Base-by-base conservation (phyloP, 345 rosid genomes). In the Luvunga scandens region DNA sequence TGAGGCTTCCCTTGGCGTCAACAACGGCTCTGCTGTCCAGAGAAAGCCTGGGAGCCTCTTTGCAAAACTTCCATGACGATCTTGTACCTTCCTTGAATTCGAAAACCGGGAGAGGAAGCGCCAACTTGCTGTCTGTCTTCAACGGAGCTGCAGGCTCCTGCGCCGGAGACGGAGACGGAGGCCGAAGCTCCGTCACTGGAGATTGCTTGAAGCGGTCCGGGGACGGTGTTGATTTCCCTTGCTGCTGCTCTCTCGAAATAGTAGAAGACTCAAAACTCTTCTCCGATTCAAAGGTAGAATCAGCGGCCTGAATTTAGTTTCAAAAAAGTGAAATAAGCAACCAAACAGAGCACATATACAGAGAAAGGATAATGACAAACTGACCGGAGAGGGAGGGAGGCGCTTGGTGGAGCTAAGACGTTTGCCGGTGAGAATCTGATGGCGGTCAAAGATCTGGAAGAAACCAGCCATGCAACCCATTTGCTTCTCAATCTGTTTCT, bases 401-500 rank as follows among this genome's bases (percentile, higher is more conserved):
- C 92, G 93, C 55, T 86, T 91, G 77, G 89, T 69, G 72, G 89
- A 21, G 86, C 78, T 78, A 66, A 87, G 83, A 85, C 95, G 94
- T 78, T 89, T 91, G 28, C 93, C 90, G 38, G 92, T 76, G 80
- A 94, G 84, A 74, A 88, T 67, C 72, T 91, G 91, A 67, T 89
- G 89, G 63, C 97, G 97, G 80, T 96, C 99, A 79, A 96, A 94
- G 83, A 96, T 94, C 84, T 96, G 95, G 80, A 94, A 86, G 89
- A 96, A 92, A 45, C 98, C 99, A 66, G 98, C 85, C 98, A 96
- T 92, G 93, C 99, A 96, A 0, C 99, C 99, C 73, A 91, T 87
- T 55, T 92, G 97, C 85, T 89, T 90, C 82, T 90, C 88, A 33
- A 89, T 82, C 71, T 89, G 90, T 77, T 87, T 91, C 85, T 91